Evolutionary conservation across 2,329 filamentous ascomycete genomes (phyloP), one percentile per base, ranked within the genome.

Genomic region (Blastomyces parvus): DNA sequence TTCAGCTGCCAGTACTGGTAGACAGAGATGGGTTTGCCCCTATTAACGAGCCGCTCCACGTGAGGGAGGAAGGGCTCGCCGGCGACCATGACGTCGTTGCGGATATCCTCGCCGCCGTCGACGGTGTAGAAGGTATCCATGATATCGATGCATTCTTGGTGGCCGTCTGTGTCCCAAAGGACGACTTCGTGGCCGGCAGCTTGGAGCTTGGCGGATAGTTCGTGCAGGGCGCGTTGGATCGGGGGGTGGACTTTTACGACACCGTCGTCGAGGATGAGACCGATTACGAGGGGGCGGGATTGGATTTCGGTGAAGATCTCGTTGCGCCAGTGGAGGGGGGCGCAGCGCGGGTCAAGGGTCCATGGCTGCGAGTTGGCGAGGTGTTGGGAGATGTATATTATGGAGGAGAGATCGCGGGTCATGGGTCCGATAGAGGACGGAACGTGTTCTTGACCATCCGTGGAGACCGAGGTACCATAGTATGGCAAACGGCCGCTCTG

Each of bases 1-100:
- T 87, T 88, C 7, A 88, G 77, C 67, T 87, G 84, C 86, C 85
- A 88, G 72, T 88, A 88, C 4, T 85, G 78, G 63, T 84, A 87
- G 0, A 87, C 84, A 0, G 83, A 85, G 17, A 87, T 83, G 0
- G 83, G 70, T 13, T 78, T 67, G 1, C 78, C 82, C 0, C 78
- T 76, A 60, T 83, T 82, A 17, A 87, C 71, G 6, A 88, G 76
- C 0, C 74, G 78, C 68, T 86, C 77, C 0, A 88, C 84, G 62
- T 85, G 82, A 0, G 82, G 81, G 3, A 87, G 80, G 50, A 80
- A 81, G 0, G 85, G 85, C 62, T 88, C 86, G 1, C 85, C 84
- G 0, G 80, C 83, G 1, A 73, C 77, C 4, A 72, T 69, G 0
- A 88, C 73, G 38, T 84, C 84, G 2, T 77, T 76, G 5, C 81